Base-by-base conservation (phyloP, 73 alveolate genomes). In the Paraurostyla sp. region DNA sequence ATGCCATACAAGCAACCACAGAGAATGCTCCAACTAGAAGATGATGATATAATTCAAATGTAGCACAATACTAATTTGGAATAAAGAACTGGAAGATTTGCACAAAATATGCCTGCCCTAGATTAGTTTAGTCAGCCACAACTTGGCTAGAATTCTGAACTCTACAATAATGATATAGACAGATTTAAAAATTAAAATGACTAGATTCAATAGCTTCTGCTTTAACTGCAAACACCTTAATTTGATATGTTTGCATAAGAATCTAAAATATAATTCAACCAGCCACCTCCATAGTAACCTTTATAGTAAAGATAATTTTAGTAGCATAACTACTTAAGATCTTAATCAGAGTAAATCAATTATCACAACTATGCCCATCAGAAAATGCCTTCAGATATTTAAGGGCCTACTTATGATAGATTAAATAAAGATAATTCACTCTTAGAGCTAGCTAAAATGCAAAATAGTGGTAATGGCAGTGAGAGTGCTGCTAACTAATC, bases 391-490 rank as follows among this genome's bases (percentile, higher is more conserved):
- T 32, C 25, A 58, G 9, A 49, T 4, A 33, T 40, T 1, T 7
- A 0, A 25, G 71, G 71, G 3, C 59, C 23, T 29, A 49, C 48
- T 13, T 76, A 35, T 52, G 76, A 76, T 27, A 29, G 52, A 22
- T 3, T 76, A 36, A 76, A 16, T 41, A 48, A 76, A 40, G 76
- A 76, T 41, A 49, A 76, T 59, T 51, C 73, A 4, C 22, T 51
- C 41, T 27, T 49, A 0, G 73, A 76, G 33, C 60, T 51, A 25
- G 76, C 88, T 15, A 46, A 76, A 42, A 29, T 76, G 59, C 56
- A 51, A 35, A 30, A 62, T 45, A 73, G 87, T 38, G 82, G 82
- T 3, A 73, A 73, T 50, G 48, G 84, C 9, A 69, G 73, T 29
- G 51, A 43, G 33, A 75, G 71, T 75, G 71, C 23, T 22, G 27